These are phyloP conservation scores for Streptanthus diversifolius DNA, from an alignment of 345 rosid species.

Conservation along the genomic window DNA sequence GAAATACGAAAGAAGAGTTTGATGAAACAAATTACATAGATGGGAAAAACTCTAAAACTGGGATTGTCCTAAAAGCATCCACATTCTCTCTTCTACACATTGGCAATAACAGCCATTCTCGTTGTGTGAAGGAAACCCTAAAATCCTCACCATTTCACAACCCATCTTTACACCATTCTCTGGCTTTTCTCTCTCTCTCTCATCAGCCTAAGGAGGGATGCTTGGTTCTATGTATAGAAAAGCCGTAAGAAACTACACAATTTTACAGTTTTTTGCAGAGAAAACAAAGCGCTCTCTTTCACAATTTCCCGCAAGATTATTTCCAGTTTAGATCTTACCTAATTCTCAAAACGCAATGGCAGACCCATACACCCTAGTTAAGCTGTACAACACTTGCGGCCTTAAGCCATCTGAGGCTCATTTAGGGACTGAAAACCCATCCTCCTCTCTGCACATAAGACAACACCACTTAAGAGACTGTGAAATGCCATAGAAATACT, in stretches of 20 bases:
- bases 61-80: constrained; percentile 34
- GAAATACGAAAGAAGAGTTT: neutral
- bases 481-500: neutral
- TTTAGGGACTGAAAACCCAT: constrained; percentile 30
- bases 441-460: constrained; percentile 30
- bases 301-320: constrained; percentile 35
- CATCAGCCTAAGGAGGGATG: constrained; percentile 35
- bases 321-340: constrained; percentile 47
- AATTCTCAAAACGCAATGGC: constrained; percentile 36
- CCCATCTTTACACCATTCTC: constrained; percentile 51
- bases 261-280: constrained; percentile 52
- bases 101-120: constrained; percentile 35
- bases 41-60: constrained; percentile 26
- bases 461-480: neutral
- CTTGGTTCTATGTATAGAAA: constrained; percentile 46
- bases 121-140: constrained; percentile 41
- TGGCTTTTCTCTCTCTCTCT: constrained; percentile 31
- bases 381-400: constrained; percentile 31
- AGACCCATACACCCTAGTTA: constrained; percentile 38
- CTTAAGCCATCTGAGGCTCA: constrained; percentile 28
- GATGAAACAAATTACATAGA: constrained; percentile 43
- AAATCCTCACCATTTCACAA: constrained; percentile 39
- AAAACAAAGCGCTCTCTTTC: constrained; percentile 39
- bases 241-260: constrained; percentile 61
- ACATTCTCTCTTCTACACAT: constrained; percentile 50